Base-by-base conservation (phyloP, 257 asterid species). In the Salvia splendens region DNA sequence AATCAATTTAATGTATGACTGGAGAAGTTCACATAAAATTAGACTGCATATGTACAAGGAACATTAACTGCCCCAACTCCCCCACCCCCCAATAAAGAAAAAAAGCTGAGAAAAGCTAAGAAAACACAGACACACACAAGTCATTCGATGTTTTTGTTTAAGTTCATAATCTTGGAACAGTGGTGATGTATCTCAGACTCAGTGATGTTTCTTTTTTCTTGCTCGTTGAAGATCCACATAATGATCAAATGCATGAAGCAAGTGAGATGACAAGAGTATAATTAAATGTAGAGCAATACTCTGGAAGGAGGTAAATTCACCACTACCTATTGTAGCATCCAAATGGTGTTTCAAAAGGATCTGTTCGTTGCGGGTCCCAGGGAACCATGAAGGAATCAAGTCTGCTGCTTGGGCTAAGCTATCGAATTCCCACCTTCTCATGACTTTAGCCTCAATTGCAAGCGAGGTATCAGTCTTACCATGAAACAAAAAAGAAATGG, bases 361-460 rank as follows among this genome's bases (percentile, higher is more conserved):
- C 78, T 53, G 86, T 70, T 94, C 99, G 9, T 68, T 32, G 58
- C 3, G 55, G 57, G 95, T 84, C 70, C 99, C 99, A 8, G 89
- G 88, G 77, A 87, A 94, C 99, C 99, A 94, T 48, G 83, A 74
- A 55, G 82, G 67, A 71, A 88, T 76, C 74, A 78, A 84, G 64
- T 79, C 77, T 48, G 83, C 82, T 69, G 97, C 96, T 69, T 91
- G 95, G 42, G 84, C 68, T 74, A 91, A 74, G 72, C 95, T 91
- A 71, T 94, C 99, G 56, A 94, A 94, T 75, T 91, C 97, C 99
- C 97, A 94, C 83, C 99, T 81, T 77, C 86, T 88, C 99, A 91
- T 88, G 70, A 82, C 70, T 82, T 85, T 94, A 69, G 96, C 77
- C 84, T 94, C 99, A 14, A 86, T 75, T 56, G 92, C 96, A 73